Evolutionary conservation across 371 early-diverging fungal genomes (phyloP), one percentile per base, ranked within the genome.

Genomic region (Coemansia sp.): DNA sequence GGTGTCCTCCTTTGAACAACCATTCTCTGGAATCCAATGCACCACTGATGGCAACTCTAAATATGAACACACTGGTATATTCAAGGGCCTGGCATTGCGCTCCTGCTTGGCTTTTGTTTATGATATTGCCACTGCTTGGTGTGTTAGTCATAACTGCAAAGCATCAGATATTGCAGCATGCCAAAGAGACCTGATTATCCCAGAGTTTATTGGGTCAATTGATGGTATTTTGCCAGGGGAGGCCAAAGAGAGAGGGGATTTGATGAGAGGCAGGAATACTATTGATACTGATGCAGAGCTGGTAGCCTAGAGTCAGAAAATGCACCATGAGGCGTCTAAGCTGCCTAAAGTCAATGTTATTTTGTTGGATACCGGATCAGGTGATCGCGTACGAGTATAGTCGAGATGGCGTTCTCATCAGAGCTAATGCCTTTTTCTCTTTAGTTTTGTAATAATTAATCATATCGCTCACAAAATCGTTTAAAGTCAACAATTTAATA

Each of bases 161-260:
- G 26, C 58, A 26, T 25, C 37, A 2, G 72, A 77, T 11, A 25
- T 72, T 5, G 78, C 78, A 1, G 65, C 65, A 25, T 77, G 78
- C 69, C 78, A 77, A 57, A 42, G 73, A 9, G 69, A 77, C 37
- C 78, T 69, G 2, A 77, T 66, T 23, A 77, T 40, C 26, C 78
- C 78, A 14, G 78, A 77, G 63, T 77, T 77, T 28, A 47, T 51
- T 11, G 56, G 69, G 6, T 54, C 73, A 6, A 68, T 77, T 21
- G 78, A 77, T 48, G 78, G 78, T 1, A 16, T 52, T 18, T 23
- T 65, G 2, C 54, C 47, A 0, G 48, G 37, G 6, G 62, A 26
- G 50, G 51, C 33, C 12, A 59, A 51, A 14, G 48, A 64, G 26
- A 11, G 55, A 0, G 55, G 20, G 2, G 9, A 55, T 16, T 55